Evolutionary conservation across 495 filamentous ascomycete species (phyloP), one percentile per base, ranked within the genome.

Genomic region (Astrothelium macrocarpum): DNA sequence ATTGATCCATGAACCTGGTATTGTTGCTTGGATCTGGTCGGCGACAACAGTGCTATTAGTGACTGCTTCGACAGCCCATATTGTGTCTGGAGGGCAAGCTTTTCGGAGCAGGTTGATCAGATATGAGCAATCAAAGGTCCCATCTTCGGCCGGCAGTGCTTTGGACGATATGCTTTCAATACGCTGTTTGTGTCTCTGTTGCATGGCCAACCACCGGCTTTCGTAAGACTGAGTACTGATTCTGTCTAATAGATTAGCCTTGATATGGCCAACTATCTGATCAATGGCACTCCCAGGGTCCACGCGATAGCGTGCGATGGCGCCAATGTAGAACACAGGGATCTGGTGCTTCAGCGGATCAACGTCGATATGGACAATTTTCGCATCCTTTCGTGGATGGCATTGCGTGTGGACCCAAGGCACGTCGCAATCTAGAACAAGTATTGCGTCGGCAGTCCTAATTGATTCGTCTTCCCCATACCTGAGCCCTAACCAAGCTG

Each of bases 41-140:
- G 90, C 85, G 18, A 95, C 89, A 60, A 88, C 83, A 1, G 71
- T 74, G 0, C 89, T 91, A 61, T 89, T 86, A 9, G 93, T 97
- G n/a, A 97, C 93, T 1, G 93, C 86, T 77, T 97, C 93, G 62
- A 96, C 80, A 4, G 87, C 87, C 79, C 84, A 95, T 63, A 96
- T 90, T 2, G 91, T 88, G 71, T 77, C 73, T 9, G 78, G 59
- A 0, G 92, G 92, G 45, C 85, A 86, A 18, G 81, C 71, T 53
- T 84, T 78, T 20, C 84, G 82, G 39, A 97, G 76, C 60, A 81
- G 78, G 18, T 77, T 74, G 66, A 84, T 85, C 31, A 96, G 81
- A 71, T 93, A 86, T 1, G 85, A 84, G 1, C 84, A 81, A 29
- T 86, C 89, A 62, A 91, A 86, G 16, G 80, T 74, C 18, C 87